These are phyloP conservation scores for Byssothecium circinans DNA, from an alignment of 2,329 filamentous ascomycete species.

Conservation along the genomic window DNA sequence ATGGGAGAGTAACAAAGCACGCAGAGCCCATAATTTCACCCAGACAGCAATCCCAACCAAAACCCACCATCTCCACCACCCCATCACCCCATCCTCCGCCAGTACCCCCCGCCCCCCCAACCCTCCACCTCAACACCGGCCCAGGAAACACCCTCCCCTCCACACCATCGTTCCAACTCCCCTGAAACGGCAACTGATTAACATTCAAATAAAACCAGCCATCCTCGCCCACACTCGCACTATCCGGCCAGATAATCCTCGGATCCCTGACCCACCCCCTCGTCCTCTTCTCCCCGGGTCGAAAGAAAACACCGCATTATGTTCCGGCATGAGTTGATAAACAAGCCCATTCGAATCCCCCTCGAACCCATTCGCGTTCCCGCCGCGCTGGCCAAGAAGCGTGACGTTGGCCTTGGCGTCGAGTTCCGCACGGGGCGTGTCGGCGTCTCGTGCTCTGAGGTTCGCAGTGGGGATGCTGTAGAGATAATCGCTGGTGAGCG, in stretches of 20 bases:
- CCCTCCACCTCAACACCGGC: slow-evolving; percentile 48
- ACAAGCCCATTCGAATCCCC: slow-evolving; percentile 53
- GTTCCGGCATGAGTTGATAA: slow-evolving; percentile 53
- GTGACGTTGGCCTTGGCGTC: slow-evolving; percentile 52
- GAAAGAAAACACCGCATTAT: slow-evolving; percentile 52
- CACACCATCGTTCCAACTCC: slow-evolving; percentile 51
- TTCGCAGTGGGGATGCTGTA: slow-evolving; percentile 49
- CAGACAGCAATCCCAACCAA: too few relatives aligned
- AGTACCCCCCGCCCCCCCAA: too few relatives aligned
- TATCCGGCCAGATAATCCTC: slow-evolving; percentile 54
- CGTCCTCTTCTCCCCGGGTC: slow-evolving; percentile 45
- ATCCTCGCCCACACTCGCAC: slow-evolving; percentile 28
- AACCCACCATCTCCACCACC: too few relatives aligned
- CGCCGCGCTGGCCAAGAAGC: slow-evolving; percentile 51
- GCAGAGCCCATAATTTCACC: too few relatives aligned
- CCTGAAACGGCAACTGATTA: slow-evolving; percentile 46
- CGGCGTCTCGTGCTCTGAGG: slow-evolving; percentile 45
- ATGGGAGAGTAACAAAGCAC: too few relatives aligned
- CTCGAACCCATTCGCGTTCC: slow-evolving; percentile 54
- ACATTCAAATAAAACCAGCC: slow-evolving; percentile 45
- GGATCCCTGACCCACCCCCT: slow-evolving; percentile 50
- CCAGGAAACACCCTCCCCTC: slow-evolving; percentile 49
- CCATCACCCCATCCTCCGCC: too few relatives aligned
- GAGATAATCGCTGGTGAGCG: slow-evolving; percentile 47
- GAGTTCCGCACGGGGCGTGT: slow-evolving; percentile 48